A percentile compares a stretch with the other conserved stretches of the same genome.
Evolutionary conservation across 495 filamentous ascomycete species (phyloP).

Genomic region (Endocarpon pusillum): DNA sequence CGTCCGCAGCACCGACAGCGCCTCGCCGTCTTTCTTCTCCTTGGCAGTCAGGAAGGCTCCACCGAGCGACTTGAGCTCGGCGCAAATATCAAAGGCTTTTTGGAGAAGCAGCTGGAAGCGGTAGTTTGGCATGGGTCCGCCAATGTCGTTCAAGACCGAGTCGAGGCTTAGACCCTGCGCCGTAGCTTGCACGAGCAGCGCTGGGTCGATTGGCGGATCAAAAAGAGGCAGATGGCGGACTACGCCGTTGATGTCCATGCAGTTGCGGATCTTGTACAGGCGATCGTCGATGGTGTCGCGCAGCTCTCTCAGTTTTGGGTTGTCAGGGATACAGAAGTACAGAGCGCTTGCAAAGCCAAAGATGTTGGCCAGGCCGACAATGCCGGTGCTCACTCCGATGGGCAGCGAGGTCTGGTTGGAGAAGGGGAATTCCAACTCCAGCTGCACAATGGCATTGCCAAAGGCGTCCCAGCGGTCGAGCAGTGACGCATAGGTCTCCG

Average conservation of each 20-base stretch:
- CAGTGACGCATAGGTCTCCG: too few species aligned
- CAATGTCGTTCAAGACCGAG: conserved; percentile 9
- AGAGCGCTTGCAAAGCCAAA: conserved; percentile 4
- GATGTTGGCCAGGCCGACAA: background rate
- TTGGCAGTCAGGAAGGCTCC: conserved; percentile 5
- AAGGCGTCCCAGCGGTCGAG: background rate
- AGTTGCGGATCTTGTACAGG: conserved; percentile 19
- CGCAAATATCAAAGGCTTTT: conserved; percentile 16
- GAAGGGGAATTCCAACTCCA: conserved; percentile 14
- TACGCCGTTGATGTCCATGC: conserved; percentile 17
- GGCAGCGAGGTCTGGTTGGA: conserved; percentile 2
- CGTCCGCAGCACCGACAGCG: conserved; percentile 5
- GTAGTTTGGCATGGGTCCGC: conserved; percentile 18
- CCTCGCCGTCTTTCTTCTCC: conserved; percentile 14
- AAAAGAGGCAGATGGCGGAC: conserved; percentile 11
- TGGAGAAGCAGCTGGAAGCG: conserved; percentile 16
- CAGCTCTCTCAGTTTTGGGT: conserved; percentile 8
- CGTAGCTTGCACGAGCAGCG: too few species aligned
- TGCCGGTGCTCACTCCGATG: conserved; percentile 1
- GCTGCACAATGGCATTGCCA: conserved; percentile 8
- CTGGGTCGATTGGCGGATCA: conserved; percentile 18
- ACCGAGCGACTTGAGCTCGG: conserved; percentile 12
- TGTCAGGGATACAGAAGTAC: conserved; percentile 19
- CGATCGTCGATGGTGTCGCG: conserved; percentile 15
- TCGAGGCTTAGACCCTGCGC: conserved; percentile 7